Evolutionary conservation across 208 protist species (phyloP).

Genomic region (Leishmania lainsoni): DNA sequence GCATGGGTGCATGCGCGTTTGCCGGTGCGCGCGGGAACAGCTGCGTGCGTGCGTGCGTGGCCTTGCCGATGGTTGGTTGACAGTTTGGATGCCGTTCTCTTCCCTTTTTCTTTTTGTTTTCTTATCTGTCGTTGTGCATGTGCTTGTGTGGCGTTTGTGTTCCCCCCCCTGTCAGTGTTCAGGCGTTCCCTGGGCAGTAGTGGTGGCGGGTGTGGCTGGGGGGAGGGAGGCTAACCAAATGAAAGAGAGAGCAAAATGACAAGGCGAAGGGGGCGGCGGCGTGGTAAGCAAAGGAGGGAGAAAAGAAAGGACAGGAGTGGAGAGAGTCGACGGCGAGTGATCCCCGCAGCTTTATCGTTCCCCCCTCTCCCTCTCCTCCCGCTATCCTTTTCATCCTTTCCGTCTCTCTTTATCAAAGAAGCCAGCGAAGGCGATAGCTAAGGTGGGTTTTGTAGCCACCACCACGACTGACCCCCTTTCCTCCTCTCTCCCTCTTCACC

Average conservation of each 20-base stretch:
- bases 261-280: not conserved
- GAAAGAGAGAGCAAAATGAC: not conserved
- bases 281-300: not conserved
- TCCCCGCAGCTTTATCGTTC: not conserved
- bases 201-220: not conserved
- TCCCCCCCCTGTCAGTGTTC: not conserved
- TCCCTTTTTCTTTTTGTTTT: not conserved
- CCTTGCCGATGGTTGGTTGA: not conserved
- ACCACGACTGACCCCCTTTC: not conserved
- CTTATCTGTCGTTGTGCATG: not conserved
- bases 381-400: not conserved
- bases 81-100: not conserved
- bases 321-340: not conserved
- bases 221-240: not conserved
- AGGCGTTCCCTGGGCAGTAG: not conserved
- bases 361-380: not conserved
- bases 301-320: not conserved
- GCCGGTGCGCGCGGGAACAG: not conserved
- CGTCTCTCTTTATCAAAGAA: not conserved
- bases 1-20: not conserved
- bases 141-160: not conserved
- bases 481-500: not conserved
- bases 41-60: not conserved
- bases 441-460: not conserved
- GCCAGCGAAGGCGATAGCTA: not conserved